phyloP scores from a whole-genome alignment of 768 basidiomycete genomes.

The Neoboletus brunneissimus region DNA sequence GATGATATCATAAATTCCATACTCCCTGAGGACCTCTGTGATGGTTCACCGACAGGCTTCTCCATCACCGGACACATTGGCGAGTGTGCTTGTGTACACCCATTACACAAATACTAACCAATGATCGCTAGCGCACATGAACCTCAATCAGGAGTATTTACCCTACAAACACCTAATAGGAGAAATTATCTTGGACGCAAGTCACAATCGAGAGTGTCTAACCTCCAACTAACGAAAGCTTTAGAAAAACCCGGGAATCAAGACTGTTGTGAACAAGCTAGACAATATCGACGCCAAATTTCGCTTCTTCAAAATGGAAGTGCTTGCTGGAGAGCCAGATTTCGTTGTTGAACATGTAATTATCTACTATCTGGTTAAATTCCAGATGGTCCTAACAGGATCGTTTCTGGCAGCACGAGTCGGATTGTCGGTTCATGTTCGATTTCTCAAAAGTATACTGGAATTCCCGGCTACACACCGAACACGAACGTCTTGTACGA shows the following conservation, averaged over 20 bases:
- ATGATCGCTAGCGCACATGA: conserved; percentile 71
- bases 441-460: conserved; percentile 97
- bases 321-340: conserved; percentile 87
- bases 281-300: conserved; percentile 82
- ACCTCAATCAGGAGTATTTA: conserved; percentile 85
- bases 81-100: conserved; percentile 32
- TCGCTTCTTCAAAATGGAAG: conserved; percentile 95
- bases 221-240: conserved; percentile 7
- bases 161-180: conserved; percentile 92
- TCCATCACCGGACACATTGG: conserved; percentile 90
- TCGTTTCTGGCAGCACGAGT: conserved; percentile 60
- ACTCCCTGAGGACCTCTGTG: conserved; percentile 73
- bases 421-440: conserved; percentile 83
- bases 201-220: conserved; percentile 24
- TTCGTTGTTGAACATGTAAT: conserved; percentile 85
- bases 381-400: not conserved
- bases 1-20: conserved; percentile 83
- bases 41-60: conserved; percentile 84
- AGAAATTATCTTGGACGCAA: conserved; percentile 85
- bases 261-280: conserved; percentile 94
- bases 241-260: conserved; percentile 82
- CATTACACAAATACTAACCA: conserved; percentile 1
- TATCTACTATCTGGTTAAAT: conserved; percentile 1
- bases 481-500: conserved; percentile 83
- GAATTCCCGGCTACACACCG: conserved; percentile 93